Conservation (phyloP, 1,139 yeast genomes). For the Pneumocystis jirovecii region DNA sequence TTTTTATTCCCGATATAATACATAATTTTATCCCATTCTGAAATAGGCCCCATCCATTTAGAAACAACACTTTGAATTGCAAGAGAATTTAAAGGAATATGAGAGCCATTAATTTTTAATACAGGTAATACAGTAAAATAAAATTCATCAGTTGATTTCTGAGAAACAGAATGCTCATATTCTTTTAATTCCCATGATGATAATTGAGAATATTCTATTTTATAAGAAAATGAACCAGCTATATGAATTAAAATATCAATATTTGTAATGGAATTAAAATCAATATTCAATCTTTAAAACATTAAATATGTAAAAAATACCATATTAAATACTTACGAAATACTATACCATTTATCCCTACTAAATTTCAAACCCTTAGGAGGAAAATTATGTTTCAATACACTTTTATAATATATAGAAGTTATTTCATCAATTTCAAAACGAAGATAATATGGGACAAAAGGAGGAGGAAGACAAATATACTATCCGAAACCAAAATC, state of each 20-base stretch:
- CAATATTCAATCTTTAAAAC: conserved; percentile 28
- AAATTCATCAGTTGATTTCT: conserved; percentile 29
- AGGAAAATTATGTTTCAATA: conserved; percentile 65
- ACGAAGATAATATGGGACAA: conserved; percentile 36
- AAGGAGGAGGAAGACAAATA: conserved; percentile 35
- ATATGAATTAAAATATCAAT: conserved; percentile 45
- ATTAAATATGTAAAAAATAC: background rate
- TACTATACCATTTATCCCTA: background rate
- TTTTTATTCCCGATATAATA: conserved; percentile 41
- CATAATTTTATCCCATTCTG: conserved; percentile 55
- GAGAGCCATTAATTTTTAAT: conserved; percentile 40
- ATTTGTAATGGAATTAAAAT: conserved; percentile 33
- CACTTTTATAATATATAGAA: conserved; percentile 53
- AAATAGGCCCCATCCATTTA: conserved; percentile 68
- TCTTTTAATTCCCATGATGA: conserved; percentile 31
- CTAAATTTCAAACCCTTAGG: conserved; percentile 24
- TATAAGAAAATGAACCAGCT: conserved; percentile 67
- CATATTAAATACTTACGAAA: background rate
- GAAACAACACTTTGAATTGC: conserved; percentile 76
- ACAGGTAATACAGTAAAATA: conserved; percentile 77
- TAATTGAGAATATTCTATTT: conserved; percentile 29
- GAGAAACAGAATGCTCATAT: conserved; percentile 10
- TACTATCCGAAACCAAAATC: background rate
- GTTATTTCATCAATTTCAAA: conserved; percentile 64
- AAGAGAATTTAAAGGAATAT: conserved; percentile 62